A percentile compares a stretch with the other conserved stretches of the same genome.
Evolutionary conservation across 495 filamentous ascomycete species (phyloP).

Genomic region (Rusavskia elegans): DNA sequence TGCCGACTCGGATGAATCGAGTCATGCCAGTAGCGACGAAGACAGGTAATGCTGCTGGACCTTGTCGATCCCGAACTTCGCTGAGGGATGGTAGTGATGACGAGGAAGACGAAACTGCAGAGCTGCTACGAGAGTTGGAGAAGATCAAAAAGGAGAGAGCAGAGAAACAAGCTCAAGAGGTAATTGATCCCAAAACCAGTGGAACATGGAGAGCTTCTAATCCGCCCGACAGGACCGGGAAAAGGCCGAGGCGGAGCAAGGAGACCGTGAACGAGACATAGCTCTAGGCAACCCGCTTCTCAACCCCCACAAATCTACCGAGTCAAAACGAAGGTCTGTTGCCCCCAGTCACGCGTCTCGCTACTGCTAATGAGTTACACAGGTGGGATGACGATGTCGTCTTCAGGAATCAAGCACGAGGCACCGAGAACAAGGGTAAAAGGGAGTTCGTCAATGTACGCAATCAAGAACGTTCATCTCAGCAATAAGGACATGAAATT

Average conservation of each 20-base stretch:
- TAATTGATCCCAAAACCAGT: constrained; percentile 12
- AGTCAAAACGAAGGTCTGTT: constrained; percentile 45
- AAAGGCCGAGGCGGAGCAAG: constrained; percentile 60
- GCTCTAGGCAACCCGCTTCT: constrained; percentile 84
- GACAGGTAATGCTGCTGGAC: constrained; percentile 29
- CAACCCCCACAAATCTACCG: constrained; percentile 55
- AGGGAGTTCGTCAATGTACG: constrained; percentile 93
- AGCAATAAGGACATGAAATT: constrained; percentile 5
- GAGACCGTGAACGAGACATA: constrained; percentile 72
- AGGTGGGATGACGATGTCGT: constrained; percentile 99
- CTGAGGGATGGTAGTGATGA: constrained; percentile 35
- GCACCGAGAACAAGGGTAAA: constrained; percentile 79
- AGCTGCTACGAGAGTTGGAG: constrained; percentile 80
- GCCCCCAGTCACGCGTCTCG: no score
- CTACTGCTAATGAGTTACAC: constrained; percentile 22
- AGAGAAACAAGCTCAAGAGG: constrained; percentile 73
- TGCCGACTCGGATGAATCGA: constrained; percentile 63
- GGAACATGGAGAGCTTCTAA: not conserved
- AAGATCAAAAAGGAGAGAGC: constrained; percentile 85
- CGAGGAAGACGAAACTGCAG: constrained; percentile 80
- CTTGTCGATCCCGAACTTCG: not conserved
- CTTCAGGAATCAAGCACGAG: constrained; percentile 95
- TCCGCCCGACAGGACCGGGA: constrained; percentile 43
- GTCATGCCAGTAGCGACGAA: constrained; percentile 57
- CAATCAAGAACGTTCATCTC: not conserved